Base-by-base conservation (phyloP, 1,139 yeast genomes). In the Meyerozyma guilliermondii region DNA sequence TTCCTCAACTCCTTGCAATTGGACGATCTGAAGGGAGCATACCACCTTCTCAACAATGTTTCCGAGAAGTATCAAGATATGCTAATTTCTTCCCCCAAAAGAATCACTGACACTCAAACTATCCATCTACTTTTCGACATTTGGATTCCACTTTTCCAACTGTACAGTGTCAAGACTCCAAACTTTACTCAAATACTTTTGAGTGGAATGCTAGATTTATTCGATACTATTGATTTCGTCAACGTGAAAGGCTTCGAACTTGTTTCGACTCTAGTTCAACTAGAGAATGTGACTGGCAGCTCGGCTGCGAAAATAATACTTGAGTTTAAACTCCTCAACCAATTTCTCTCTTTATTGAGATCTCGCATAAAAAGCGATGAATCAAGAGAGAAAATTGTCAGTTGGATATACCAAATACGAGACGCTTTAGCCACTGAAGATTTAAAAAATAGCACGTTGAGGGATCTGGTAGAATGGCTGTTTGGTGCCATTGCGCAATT, bases 381-480 rank as follows among this genome's bases (percentile, higher is more conserved):
- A 5, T 5, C 16, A 14, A 9, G 20, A 23, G 36, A 18, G 14
- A 6, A 33, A 4, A 13, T 33, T 9, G 13, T 33, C 10, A 33
- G 20, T 9, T 29, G 33, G 33, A 13, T 29, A 11, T 29, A 29
- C 33, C 16, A n/a, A 8, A 13, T 29, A 14, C 10, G n/a, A 29
- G 33, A 29, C 10, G 14, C 11, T 8, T 14, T 29, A 5, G 14
- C 33, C 16, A 29, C 33, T 9, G 17, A 13, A 29, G 13, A 33
- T 17, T 7, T 17, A 4, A 33, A 17, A 10, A 23, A 33, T 5
- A 18, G 35, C 34, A 13, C 24, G n/a, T 13, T 46, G 8, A 36
- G 22, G 4, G 42, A 48, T 2, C 35, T 56, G 16, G 39, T 55
- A 9, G 46, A 50, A n/a, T 64, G 69, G 68, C 65, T 65, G 44